Evolutionary conservation across 2,329 filamentous ascomycete genomes (phyloP).

Genomic region (Epichloe typhina): DNA sequence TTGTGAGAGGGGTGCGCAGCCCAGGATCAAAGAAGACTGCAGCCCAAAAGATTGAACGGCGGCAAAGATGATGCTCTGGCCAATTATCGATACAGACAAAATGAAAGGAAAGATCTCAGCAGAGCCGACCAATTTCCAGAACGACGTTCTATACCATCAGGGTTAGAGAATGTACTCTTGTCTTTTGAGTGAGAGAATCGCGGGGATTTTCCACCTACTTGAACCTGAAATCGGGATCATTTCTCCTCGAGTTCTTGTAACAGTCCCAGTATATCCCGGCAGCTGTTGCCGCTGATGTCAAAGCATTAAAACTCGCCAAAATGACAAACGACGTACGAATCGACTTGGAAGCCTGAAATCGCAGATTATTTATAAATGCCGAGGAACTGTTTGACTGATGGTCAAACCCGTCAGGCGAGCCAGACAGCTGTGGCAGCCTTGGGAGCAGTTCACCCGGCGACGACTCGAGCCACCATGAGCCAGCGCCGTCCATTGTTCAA

Average conservation of each 20-base stretch:
- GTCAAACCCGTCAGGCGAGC: slow-evolving; percentile 12
- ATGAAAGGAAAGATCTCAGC: slow-evolving; percentile 42
- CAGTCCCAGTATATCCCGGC: slow-evolving; percentile 44
- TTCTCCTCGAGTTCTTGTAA: slow-evolving; percentile 32
- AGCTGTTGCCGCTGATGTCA: slow-evolving; percentile 43
- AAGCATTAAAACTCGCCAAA: slow-evolving; percentile 45
- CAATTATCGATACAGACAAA: slow-evolving; percentile 41
- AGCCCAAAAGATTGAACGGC: slow-evolving; percentile 43
- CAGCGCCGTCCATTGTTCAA: slow-evolving; percentile 1
- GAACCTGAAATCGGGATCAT: slow-evolving; percentile 25
- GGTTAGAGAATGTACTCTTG: background rate
- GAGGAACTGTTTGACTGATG: slow-evolving; percentile 29
- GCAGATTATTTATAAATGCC: slow-evolving; percentile 35
- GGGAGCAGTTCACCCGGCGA: slow-evolving; percentile 7
- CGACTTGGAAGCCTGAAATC: slow-evolving; percentile 40
- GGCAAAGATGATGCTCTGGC: slow-evolving; percentile 45
- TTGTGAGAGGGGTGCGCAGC: slow-evolving; percentile 42
- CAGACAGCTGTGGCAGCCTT: slow-evolving; percentile 4
- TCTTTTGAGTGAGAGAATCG: background rate
- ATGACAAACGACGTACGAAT: slow-evolving; percentile 49
- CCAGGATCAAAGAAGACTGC: slow-evolving; percentile 32
- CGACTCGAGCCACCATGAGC: slow-evolving; percentile 1
- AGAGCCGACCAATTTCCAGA: slow-evolving; percentile 31
- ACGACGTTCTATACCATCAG: slow-evolving; percentile 17
- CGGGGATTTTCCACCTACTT: slow-evolving; percentile 19